Evolutionary conservation across 148 eudicot species (phyloP), one percentile per base, ranked within the genome.

Genomic region (Spergularia bocconei): DNA sequence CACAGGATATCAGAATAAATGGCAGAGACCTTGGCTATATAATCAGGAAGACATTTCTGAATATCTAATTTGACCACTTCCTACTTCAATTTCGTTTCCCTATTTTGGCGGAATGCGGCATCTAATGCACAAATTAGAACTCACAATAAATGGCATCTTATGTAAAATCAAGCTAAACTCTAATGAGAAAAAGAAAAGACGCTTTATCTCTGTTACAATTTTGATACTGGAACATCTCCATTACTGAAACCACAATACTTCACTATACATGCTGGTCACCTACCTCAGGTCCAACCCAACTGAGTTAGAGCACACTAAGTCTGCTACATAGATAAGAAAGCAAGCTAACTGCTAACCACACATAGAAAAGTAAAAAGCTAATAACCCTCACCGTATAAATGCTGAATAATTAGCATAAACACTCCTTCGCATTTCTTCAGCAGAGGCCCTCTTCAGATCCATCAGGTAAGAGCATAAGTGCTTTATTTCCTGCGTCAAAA

Each of bases 401-500:
- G 99, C 91, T 78, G 93, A 75, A 81, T 95, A 95, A 72, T 95
- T 95, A 39, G 99, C 99, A 81, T 89, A 95, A 25, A 95, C 99
- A 86, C 96, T 92, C 84, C 87, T 88, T 16, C 99, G 88, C 97
- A 95, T 95, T 87, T 95, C 99, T 83, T 95, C 99, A 44, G 93
- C 96, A 52, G 99, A 95, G 63, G 94, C 92, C 84, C 81, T 90
- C 91, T 95, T 95, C 75, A 95, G 76, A 78, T 95, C 99, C 89
- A 89, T 29, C 75, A 95, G 86, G 84, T 95, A 82, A 13, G 98
- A 78, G 83, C 97, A 91, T 76, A 95, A 83, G 61, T 92, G 91
- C 74, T 91, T 92, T 80, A 95, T 88, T 80, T 95, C 99, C 99
- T 95, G 89, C 56, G 41, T 29, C 2, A 50, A 71, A 70, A 48